Percentiles rank a stretch among this genome's conserved stretches.
Conservation (phyloP, 75 land plant species). For the Pinus tabuliformis region DNA sequence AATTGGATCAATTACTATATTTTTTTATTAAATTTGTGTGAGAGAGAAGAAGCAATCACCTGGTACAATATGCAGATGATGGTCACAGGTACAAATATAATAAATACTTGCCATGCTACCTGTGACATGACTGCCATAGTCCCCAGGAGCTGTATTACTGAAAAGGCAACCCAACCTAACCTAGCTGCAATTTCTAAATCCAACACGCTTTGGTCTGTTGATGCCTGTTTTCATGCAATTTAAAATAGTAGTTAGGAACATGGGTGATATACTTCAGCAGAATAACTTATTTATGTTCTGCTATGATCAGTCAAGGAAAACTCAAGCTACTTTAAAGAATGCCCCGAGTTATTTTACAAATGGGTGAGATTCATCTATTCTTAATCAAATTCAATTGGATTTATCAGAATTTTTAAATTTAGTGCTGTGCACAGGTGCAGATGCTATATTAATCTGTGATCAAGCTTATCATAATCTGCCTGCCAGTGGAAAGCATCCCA, state of each 20-base stretch:
- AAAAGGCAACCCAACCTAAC: slow-evolving; percentile 66
- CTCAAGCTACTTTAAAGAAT: not conserved
- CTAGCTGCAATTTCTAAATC: slow-evolving; percentile 59
- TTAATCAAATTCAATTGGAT: not conserved
- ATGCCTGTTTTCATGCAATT: slow-evolving; percentile 53
- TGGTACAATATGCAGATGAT: slow-evolving; percentile 66
- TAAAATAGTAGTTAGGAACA: not conserved
- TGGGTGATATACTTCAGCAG: not conserved
- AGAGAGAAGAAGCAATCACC: slow-evolving; percentile 31
- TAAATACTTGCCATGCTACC: slow-evolving; percentile 83
- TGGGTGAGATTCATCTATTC: too few relatives aligned
- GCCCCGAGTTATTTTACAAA: not conserved
- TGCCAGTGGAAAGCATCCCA: not conserved
- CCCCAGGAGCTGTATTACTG: slow-evolving; percentile 67
- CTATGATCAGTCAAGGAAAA: not conserved
- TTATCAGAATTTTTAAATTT: not conserved
- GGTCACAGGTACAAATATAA: slow-evolving; percentile 68
- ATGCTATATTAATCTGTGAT: too few relatives aligned
- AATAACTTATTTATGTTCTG: not conserved
- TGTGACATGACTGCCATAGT: slow-evolving; percentile 86
- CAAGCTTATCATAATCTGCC: too few relatives aligned
- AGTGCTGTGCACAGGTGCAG: too few relatives aligned
- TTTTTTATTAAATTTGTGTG: not conserved
- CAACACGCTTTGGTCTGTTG: slow-evolving; percentile 79
- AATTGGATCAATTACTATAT: too few relatives aligned